A percentile compares a stretch with the other conserved stretches of the same genome.
phyloP scores from a whole-genome alignment of 371 early-diverging fungal genomes.

The Catenaria anguillulae region DNA sequence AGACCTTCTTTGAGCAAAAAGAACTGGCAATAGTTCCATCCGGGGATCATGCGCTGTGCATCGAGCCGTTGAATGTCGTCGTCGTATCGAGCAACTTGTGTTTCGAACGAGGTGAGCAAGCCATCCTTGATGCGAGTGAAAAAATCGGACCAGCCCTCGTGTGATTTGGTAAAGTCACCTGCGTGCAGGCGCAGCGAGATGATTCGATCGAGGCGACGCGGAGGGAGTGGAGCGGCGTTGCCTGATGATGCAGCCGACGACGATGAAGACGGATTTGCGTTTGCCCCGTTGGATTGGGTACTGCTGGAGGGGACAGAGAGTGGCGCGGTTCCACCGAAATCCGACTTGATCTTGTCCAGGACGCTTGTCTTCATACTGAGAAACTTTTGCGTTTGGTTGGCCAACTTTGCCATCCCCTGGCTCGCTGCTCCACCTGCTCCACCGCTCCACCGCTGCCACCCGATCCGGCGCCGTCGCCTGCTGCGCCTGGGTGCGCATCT shows the following conservation, averaged over 20 bases:
- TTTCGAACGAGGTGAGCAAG: conserved; percentile 59
- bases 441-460: too few species aligned
- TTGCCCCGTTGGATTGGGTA: too few species aligned
- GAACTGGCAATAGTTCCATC: conserved; percentile 95
- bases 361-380: conserved; percentile 41
- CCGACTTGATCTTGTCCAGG: conserved; percentile 71
- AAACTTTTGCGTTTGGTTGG: too few species aligned
- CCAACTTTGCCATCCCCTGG: neutral
- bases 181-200: conserved; percentile 31
- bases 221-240: too few species aligned
- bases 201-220: conserved; percentile 46
- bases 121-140: conserved; percentile 63
- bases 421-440: neutral
- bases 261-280: too few species aligned
- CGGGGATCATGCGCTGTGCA: conserved; percentile 79
- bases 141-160: conserved; percentile 61
- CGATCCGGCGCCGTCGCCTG: too few species aligned
- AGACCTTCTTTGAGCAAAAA: conserved; percentile 86
- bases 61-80: conserved; percentile 80
- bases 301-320: too few species aligned
- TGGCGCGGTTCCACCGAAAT: conserved; percentile 37
- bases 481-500: neutral
- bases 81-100: conserved; percentile 58
- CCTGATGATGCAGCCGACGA: too few species aligned
- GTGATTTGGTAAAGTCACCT: conserved; percentile 36